A percentile compares a stretch with the other conserved stretches of the same genome.
phyloP scores from a whole-genome alignment of 2,329 filamentous ascomycete species.

The Apiospora hydei region DNA sequence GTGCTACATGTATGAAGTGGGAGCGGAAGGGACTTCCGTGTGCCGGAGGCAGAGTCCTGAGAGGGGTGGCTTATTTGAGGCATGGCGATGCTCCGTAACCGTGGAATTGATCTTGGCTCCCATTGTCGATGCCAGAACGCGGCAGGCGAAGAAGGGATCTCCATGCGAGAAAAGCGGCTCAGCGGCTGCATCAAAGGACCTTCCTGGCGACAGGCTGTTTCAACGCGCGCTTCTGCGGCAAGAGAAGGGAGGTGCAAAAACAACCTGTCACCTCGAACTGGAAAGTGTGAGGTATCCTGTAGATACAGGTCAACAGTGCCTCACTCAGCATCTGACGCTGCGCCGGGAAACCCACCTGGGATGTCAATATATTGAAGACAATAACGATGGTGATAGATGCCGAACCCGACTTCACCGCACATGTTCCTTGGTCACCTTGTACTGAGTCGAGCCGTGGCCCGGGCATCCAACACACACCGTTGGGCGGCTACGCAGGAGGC shows the following conservation, averaged over 20 bases:
- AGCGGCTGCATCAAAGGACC: not conserved
- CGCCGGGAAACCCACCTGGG: not conserved
- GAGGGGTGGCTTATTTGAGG: not conserved
- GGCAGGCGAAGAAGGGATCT: conserved; percentile 11
- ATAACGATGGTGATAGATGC: not conserved
- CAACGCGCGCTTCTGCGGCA: conserved; percentile 20
- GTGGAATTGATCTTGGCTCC: conserved; percentile 1
- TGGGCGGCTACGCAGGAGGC: conserved; percentile 16
- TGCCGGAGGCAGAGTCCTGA: conserved; percentile 1
- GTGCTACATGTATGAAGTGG: conserved; percentile 9
- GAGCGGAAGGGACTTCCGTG: conserved; percentile 17
- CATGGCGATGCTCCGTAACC: conserved; percentile 10
- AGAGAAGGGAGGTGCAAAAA: conserved; percentile 14
- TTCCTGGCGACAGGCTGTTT: not conserved
- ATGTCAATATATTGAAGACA: conserved; percentile 15
- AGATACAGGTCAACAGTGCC: not conserved
- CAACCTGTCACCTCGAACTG: not conserved
- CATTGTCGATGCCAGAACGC: conserved; percentile 14
- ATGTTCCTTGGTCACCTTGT: conserved; percentile 16
- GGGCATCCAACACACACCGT: conserved; percentile 19
- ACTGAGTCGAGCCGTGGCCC: conserved; percentile 8
- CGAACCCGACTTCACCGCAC: conserved; percentile 19
- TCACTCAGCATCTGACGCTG: not conserved
- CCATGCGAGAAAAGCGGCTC: conserved; percentile 20
- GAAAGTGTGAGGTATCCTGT: not conserved